These are phyloP conservation scores for Lepidium sativum DNA, from an alignment of 345 rosid genomes.

Conservation along the genomic window DNA sequence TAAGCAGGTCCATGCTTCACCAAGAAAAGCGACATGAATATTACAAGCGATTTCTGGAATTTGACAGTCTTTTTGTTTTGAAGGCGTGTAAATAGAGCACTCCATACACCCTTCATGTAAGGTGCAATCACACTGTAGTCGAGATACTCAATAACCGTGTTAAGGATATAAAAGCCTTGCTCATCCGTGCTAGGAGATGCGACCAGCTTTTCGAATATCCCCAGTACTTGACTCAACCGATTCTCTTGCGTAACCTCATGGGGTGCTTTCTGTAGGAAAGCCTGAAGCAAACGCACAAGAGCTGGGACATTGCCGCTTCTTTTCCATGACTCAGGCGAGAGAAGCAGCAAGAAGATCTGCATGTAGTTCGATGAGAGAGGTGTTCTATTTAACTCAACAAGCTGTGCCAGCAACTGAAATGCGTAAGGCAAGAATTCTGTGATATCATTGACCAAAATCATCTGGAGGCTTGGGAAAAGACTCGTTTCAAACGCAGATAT, in stretches of 20 bases:
- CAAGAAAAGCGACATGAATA: slow-evolving; percentile 88
- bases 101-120: slow-evolving; percentile 65
- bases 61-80: slow-evolving; percentile 54
- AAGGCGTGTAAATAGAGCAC: slow-evolving; percentile 60
- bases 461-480: slow-evolving; percentile 77
- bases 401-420: slow-evolving; percentile 93
- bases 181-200: slow-evolving; percentile 72
- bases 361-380: slow-evolving; percentile 72
- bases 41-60: slow-evolving; percentile 66
- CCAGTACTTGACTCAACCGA: slow-evolving; percentile 70
- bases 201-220: slow-evolving; percentile 76
- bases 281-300: slow-evolving; percentile 95
- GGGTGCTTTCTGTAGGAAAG: slow-evolving; percentile 92
- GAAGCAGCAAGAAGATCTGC: slow-evolving; percentile 76
- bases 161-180: slow-evolving; percentile 89
- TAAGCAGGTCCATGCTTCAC: slow-evolving; percentile 69
- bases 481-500: slow-evolving; percentile 63
- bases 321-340: slow-evolving; percentile 82
- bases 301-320: slow-evolving; percentile 94
- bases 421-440: slow-evolving; percentile 96
- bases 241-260: slow-evolving; percentile 71
- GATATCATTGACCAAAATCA: slow-evolving; percentile 68
- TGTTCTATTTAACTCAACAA: slow-evolving; percentile 82
- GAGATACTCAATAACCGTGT: slow-evolving; percentile 80
- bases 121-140: slow-evolving; percentile 54